Base-by-base conservation (phyloP, 1,284 basidiomycete species). In the Leucoagaricus sp. region DNA sequence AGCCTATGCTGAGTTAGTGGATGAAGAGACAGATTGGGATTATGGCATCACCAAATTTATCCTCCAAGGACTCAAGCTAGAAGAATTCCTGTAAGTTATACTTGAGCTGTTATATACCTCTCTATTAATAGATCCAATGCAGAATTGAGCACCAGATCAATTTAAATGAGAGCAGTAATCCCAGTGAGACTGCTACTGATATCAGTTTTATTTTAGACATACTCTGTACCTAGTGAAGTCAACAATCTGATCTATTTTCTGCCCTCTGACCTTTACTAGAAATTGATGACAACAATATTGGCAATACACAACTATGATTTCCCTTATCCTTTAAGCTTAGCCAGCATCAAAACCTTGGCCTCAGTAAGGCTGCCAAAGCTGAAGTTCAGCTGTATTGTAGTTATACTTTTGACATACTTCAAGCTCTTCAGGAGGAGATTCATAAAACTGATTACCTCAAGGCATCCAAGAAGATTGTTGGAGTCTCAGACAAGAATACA, bases 391-490 rank as follows among this genome's bases (percentile, higher is more conserved):
- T 55, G 13, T 23, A 23, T 5, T 13, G 25, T 13, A 23, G 53
- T 5, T 23, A 28, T 34, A 46, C 33, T 5, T 47, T 36, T 29
- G 33, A 55, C 21, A 26, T 26, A 3, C 46, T 55, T 17, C 17
- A 9, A 9, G 13, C 34, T 3, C 21, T 65, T 34, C 53, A 59
- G 12, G 41, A 56, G 8, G 48, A 52, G 1, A 65, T 66, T 38
- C 53, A 63, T 19, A 58, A 58, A 2, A 58, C 53, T 26, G 65
- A 65, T 33, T 34, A 51, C 40, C 62, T 63, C 47, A 10, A n/a
- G 36, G 3, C 62, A 4, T 29, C 17, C 0, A 49, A 58, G 46
- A 68, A 67, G 53, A n/a, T n/a, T n/a, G 6, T 38, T 57, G 58
- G 29, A n/a, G 47, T 3, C 12, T 53, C 19, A 4, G 36, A n/a